Evolutionary conservation across 2,329 filamentous ascomycete genomes (phyloP), one percentile per base, ranked within the genome.

Genomic region (Nemania sp.): DNA sequence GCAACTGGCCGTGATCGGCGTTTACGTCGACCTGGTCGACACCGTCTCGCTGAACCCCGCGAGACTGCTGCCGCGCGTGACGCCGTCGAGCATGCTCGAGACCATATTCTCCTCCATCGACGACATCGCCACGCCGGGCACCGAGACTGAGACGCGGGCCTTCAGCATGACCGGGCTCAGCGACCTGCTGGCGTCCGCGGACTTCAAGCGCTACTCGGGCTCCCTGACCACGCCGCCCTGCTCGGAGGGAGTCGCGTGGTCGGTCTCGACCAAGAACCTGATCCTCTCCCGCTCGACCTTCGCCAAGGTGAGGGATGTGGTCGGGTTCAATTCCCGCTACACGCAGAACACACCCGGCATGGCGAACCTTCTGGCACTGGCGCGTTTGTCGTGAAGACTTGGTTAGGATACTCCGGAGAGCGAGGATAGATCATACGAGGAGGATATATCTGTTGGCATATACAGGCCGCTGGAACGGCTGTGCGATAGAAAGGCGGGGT

Each of bases 151-250:
- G 59, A 80, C 76, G 0, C 66, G 69, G n/a, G 72, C 79, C 4
- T 73, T 82, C 21, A 68, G 75, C 65, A 78, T 82, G 74, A 76
- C 77, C 11, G 77, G 77, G 66, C 67, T 81, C 3, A 76, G 78
- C 54, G 65, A 71, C 39, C 64, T 73, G 32, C 65, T 80, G 29
- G 71, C 69, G 47, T 68, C 72, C 3, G 75, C 75, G 48, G 71
- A 65, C 45, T 77, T 81, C 67, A 76, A 80, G 63, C 71, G 72
- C 67, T 79, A 83, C 70, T 69, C 74, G 2, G 80, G 80, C 25
- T 81, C 79, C 3, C 73, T 82, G 37, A 82, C 80, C 12, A 82
- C 80, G 9, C 80, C 80, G 18, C 80, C 80, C 2, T 83, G 80
- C 73, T 72, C 72, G 13, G 80, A 83, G 67, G 76, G 75, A 20